Evolutionary conservation across 192 early-diverging fungal species (phyloP).

Genomic region (Pilobolus umbonatus): DNA sequence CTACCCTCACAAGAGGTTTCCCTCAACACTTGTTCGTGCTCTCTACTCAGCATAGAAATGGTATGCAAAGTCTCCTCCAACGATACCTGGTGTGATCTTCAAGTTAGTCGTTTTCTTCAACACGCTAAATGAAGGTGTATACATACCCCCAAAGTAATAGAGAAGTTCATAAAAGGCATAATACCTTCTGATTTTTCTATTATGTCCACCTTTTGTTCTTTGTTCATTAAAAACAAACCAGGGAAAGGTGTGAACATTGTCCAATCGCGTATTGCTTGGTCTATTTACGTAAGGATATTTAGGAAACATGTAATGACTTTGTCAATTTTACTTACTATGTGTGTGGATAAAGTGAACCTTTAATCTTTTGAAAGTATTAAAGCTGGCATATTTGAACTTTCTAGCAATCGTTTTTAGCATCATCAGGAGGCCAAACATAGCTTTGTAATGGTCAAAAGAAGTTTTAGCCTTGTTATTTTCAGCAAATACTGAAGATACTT

Average conservation of each 20-base stretch:
- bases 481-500: constrained; percentile 12
- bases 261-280: constrained; percentile 2
- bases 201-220: constrained; percentile 9
- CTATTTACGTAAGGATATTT: constrained; percentile 4
- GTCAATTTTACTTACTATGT: constrained; percentile 15
- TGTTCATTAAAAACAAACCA: constrained; percentile 5
- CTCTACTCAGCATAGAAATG: background rate
- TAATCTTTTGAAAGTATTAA: constrained; percentile 4
- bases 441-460: constrained; percentile 12
- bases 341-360: constrained; percentile 16
- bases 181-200: constrained; percentile 9
- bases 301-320: constrained; percentile 6
- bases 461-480: constrained; percentile 7
- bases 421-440: constrained; percentile 15
- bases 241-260: constrained; percentile 6
- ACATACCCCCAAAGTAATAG: constrained; percentile 6
- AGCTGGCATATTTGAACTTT: constrained; percentile 12
- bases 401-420: constrained; percentile 8
- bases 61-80: constrained; percentile 7
- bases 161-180: constrained; percentile 6
- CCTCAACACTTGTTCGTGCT: constrained; percentile 5
- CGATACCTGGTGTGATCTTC: constrained; percentile 7
- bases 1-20: background rate
- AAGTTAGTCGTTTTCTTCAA: constrained; percentile 4
- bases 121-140: background rate